Evolutionary conservation across 2,329 filamentous ascomycete species (phyloP).

Genomic region (Akanthomyces lecanii): DNA sequence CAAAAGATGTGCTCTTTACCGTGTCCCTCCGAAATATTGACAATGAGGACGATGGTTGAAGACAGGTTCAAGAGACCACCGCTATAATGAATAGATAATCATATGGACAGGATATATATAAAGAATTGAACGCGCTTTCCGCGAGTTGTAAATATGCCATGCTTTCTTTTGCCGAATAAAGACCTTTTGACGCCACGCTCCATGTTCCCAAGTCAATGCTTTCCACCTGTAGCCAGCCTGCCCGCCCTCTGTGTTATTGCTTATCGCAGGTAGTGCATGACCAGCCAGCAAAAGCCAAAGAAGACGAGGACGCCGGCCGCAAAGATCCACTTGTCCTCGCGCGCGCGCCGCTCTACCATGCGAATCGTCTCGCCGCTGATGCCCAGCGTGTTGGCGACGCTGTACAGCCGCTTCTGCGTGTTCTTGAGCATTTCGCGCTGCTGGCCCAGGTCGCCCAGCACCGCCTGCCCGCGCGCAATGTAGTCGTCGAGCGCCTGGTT

Average conservation of each 20-base stretch:
- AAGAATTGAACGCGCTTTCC: neutral
- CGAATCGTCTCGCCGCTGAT: conserved; percentile 94
- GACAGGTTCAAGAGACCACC: neutral
- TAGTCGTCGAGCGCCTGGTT: conserved; percentile 90
- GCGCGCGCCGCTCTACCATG: conserved; percentile 88
- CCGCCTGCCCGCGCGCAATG: conserved; percentile 82
- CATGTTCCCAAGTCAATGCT: conserved; percentile 8
- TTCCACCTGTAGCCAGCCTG: neutral
- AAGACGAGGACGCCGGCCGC: conserved; percentile 82
- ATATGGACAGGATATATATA: conserved; percentile 12
- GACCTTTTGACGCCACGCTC: conserved; percentile 18
- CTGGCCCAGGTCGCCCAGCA: conserved; percentile 80
- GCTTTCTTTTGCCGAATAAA: neutral
- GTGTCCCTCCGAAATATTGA: conserved; percentile 53
- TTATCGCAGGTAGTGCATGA: conserved; percentile 75
- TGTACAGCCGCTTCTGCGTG: conserved; percentile 87
- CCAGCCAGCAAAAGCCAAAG: conserved; percentile 86
- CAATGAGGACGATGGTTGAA: conserved; percentile 28
- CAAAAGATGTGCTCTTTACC: conserved; percentile 67
- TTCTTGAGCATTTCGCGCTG: conserved; percentile 94
- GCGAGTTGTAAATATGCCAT: conserved; percentile 9
- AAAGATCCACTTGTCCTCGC: conserved; percentile 98
- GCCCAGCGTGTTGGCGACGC: conserved; percentile 87
- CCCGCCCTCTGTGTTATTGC: conserved; percentile 10
- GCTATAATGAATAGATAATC: conserved; percentile 5